phyloP scores from a whole-genome alignment of 164 flowering plant species.

The Berberis thunbergii region DNA sequence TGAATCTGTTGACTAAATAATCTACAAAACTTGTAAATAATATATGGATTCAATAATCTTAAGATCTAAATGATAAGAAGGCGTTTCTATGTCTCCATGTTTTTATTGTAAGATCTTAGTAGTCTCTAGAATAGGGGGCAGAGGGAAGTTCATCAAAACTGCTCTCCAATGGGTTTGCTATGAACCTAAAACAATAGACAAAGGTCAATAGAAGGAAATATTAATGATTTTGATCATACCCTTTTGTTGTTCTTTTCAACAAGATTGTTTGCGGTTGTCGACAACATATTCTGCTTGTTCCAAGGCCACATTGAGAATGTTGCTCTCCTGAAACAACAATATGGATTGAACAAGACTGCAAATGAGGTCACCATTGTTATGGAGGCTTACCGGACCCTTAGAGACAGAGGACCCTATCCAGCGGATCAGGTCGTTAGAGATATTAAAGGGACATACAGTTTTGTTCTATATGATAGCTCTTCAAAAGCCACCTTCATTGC shows the following conservation, averaged over 20 bases:
- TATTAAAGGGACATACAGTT: slow-evolving; percentile 71
- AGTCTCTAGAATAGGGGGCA: no score
- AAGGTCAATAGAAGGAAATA: no score
- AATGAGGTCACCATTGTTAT: slow-evolving; percentile 81
- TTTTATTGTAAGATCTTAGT: no score
- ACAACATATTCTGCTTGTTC: slow-evolving; percentile 88
- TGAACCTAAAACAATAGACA: no score
- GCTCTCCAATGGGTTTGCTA: no score
- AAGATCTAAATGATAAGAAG: no score
- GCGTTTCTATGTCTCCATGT: no score
- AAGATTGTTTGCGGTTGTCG: slow-evolving; percentile 84
- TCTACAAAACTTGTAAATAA: no score
- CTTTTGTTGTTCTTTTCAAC: slow-evolving; percentile 1
- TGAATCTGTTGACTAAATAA: no score
- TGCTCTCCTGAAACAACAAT: slow-evolving; percentile 80
- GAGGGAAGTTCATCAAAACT: no score
- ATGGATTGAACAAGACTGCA: slow-evolving; percentile 76
- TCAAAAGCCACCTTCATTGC: slow-evolving; percentile 53
- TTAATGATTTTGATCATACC: background rate
- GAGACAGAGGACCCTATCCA: slow-evolving; percentile 98
- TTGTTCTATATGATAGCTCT: slow-evolving; percentile 66
- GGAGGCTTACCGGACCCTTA: slow-evolving; percentile 86
- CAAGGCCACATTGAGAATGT: slow-evolving; percentile 90
- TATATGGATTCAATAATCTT: no score
- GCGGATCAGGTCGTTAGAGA: slow-evolving; percentile 89